phyloP scores from a whole-genome alignment of 2,329 filamentous ascomycete genomes.

The Dendryphion nanum region DNA sequence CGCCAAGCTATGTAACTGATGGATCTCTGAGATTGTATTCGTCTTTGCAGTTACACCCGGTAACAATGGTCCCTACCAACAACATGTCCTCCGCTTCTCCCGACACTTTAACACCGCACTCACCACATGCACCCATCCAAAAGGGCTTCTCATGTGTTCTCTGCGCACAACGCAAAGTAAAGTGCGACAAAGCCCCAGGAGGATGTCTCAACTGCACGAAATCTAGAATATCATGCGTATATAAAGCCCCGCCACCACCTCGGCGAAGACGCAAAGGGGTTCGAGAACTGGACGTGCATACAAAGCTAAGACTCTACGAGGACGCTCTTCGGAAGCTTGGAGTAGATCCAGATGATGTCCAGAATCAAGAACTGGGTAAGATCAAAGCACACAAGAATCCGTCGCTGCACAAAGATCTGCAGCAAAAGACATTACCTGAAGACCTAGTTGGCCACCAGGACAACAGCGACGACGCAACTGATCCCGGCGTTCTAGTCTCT shows the following conservation, averaged over 20 bases:
- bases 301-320: constrained; percentile 30
- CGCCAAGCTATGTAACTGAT: too few species aligned
- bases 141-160: constrained; percentile 35
- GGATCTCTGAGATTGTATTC: too few species aligned
- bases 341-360: constrained; percentile 23
- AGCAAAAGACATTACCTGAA: neutral
- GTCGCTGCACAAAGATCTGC: neutral
- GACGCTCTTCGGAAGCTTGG: constrained; percentile 26
- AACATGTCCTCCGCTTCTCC: too few species aligned
- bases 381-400: neutral
- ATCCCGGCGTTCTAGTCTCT: constrained; percentile 20
- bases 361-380: constrained; percentile 10
- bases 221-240: constrained; percentile 28
- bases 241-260: constrained; percentile 32
- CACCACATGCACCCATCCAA: constrained; percentile 5
- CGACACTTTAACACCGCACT: too few species aligned
- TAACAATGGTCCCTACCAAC: too few species aligned
- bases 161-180: constrained; percentile 35
- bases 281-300: constrained; percentile 21
- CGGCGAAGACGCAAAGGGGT: constrained; percentile 25
- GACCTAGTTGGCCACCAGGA: neutral
- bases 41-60: too few species aligned
- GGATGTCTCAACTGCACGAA: constrained; percentile 32
- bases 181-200: constrained; percentile 27
- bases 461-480: constrained; percentile 3